Evolutionary conservation across 2,329 filamentous ascomycete genomes (phyloP).

Genomic region (Fusarium sp.): DNA sequence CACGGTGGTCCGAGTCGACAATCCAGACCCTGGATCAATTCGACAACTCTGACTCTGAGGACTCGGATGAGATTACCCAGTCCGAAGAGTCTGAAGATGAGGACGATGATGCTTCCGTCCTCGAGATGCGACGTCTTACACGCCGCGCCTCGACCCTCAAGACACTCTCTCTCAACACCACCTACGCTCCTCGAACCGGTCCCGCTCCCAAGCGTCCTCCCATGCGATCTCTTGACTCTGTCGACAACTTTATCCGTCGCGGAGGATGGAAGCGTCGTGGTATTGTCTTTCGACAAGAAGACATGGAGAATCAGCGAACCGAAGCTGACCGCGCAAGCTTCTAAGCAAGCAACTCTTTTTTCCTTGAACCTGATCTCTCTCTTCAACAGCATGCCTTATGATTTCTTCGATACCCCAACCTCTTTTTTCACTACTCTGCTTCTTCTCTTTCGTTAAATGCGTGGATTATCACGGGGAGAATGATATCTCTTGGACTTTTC

Average conservation of each 20-base stretch:
- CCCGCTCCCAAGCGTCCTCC: slow-evolving; percentile 50
- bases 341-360: slow-evolving; percentile 21
- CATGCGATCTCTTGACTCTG: slow-evolving; percentile 53
- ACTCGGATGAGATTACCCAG: slow-evolving; percentile 37
- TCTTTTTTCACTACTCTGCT: slow-evolving; percentile 22
- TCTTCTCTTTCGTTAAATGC: slow-evolving; percentile 25
- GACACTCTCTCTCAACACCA: slow-evolving; percentile 51
- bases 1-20: slow-evolving; percentile 59
- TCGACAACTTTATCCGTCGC: slow-evolving; percentile 58
- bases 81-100: slow-evolving; percentile 41
- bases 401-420: slow-evolving; percentile 44
- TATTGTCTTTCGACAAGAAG: slow-evolving; percentile 55
- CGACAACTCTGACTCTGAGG: slow-evolving; percentile 34
- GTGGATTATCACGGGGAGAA: slow-evolving; percentile 9
- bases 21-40: slow-evolving; percentile 48
- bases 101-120: slow-evolving; percentile 37
- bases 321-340: slow-evolving; percentile 41
- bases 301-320: slow-evolving; percentile 44
- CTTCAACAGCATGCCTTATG: slow-evolving; percentile 28
- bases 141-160: slow-evolving; percentile 40
- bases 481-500: slow-evolving; percentile 7
- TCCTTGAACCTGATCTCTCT: background rate
- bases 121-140: slow-evolving; percentile 45
- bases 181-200: slow-evolving; percentile 43
- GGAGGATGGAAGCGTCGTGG: slow-evolving; percentile 59